Base-by-base conservation (phyloP, 352 stramenopile genomes). In the Phytopythium litorale region DNA sequence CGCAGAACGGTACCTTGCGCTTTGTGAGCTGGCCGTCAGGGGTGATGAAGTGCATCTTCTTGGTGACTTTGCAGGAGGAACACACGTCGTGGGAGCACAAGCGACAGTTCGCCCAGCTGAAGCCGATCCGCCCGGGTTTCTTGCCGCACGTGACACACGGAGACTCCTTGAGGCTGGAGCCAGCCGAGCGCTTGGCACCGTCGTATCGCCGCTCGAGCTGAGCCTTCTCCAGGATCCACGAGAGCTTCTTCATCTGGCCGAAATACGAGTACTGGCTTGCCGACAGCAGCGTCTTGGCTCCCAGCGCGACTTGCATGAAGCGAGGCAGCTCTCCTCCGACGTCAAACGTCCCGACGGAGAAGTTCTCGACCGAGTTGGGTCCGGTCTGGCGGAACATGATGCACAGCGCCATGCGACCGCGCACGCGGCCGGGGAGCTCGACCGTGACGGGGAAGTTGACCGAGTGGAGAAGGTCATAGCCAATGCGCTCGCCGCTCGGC, bases 241-340 rank as follows among this genome's bases (percentile, higher is more conserved):
- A 65, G 12, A 85, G 64, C 57, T 85, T 88, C 58, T 80, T 79
- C 73, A 82, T 79, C 37, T 81, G 73, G 1, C 68, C 72, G 25
- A 74, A 88, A 35, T 75, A 66, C 23, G 81, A 68, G 56, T 75
- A 67, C 13, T 68, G 56, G 4, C 63, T 72, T 1, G 64, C 49
- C 3, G 72, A 71, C 11, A 82, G 38, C 19, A 83, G 62, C 2
- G 56, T 59, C 12, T 79, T 65, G 9, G 65, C 56, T 19, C 60
- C 63, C 3, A 77, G 66, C 21, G 55, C 62, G 18, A 75, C 54
- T 8, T 68, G 64, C 5, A 75, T 58, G 19, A 73, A 64, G 7
- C 69, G 70, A 50, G 75, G 60, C 15, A 87, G 53, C 5, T 68
- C 62, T 8, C 72, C 72, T 5, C 60, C 61, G 6, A 59, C 58